phyloP scores from a whole-genome alignment of 345 rosid genomes.

The Brassica napus region Da-Ae NC_063438.1:28989501-28990000 shows the following conservation, averaged over 20 bases:
- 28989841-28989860: slow-evolving; percentile 47
- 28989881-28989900: slow-evolving; percentile 54
- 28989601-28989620: neutral
- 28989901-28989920: slow-evolving; percentile 55
- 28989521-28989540: neutral
- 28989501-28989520: slow-evolving; percentile 11
- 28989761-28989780: slow-evolving; percentile 43
- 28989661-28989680: neutral
- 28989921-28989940: slow-evolving; percentile 64
- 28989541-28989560: neutral
- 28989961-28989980: slow-evolving; percentile 55
- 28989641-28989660: neutral
- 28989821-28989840: slow-evolving; percentile 46
- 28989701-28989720: neutral
- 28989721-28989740: slow-evolving; percentile 37
- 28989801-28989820: slow-evolving; percentile 38
- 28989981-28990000: slow-evolving; percentile 60
- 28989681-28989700: slow-evolving; percentile 19
- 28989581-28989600: neutral
- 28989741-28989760: slow-evolving; percentile 45
- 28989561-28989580: neutral
- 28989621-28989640: neutral
- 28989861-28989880: slow-evolving; percentile 46
- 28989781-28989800: slow-evolving; percentile 47
- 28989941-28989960: slow-evolving; percentile 59